Base-by-base conservation (phyloP, 148 eudicot genomes). In the Rhododendron williamsianum region DNA sequence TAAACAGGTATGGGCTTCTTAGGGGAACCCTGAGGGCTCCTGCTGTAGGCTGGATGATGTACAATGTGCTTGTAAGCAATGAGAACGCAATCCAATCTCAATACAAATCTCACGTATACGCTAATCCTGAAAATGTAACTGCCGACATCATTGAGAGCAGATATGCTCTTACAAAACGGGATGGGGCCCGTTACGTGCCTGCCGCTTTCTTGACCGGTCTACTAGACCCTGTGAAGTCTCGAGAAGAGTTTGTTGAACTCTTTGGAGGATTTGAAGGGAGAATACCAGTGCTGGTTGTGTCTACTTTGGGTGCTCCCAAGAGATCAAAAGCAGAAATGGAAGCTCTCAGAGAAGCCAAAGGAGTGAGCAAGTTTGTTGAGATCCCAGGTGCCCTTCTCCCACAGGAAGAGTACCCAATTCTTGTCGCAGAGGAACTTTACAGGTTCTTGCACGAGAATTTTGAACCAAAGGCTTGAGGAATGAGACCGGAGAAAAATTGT, bases 41-140 rank as follows among this genome's bases (percentile, higher is more conserved):
- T 30, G 99, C 99, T 58, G 88, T 96, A n/a, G 99, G 99, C 54
- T 96, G 99, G 99, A 96, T 96, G 98, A 92, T 96, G 99, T 96
- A 96, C 84, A 96, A 96, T 79, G 92, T 94, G 79, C 97, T 96
- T 25, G 99, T 96, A 86, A 96, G 99, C 92, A 96, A 96, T 67
- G 93, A 96, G 88, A 96, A 92, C 76, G 84, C 99, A 25, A 96
- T 96, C 38, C 85, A 91, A 84, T 95, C 98, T 13, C 99, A 96
- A 85, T 96, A 96, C 89, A 94, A 93, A 87, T 95, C 99, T 18
- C 99, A 96, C 52, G 99, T 96, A 6, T 96, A 96, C 69, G 94
- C 95, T 36, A 90, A 96, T 84, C 90, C 99, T 56, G 91, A 85
- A 65, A 97, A 97, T 80, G 99, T 97, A 87, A 95, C 98, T 23